Conservation (phyloP, 306 rosid species). For the Begonia masoniana region DNA sequence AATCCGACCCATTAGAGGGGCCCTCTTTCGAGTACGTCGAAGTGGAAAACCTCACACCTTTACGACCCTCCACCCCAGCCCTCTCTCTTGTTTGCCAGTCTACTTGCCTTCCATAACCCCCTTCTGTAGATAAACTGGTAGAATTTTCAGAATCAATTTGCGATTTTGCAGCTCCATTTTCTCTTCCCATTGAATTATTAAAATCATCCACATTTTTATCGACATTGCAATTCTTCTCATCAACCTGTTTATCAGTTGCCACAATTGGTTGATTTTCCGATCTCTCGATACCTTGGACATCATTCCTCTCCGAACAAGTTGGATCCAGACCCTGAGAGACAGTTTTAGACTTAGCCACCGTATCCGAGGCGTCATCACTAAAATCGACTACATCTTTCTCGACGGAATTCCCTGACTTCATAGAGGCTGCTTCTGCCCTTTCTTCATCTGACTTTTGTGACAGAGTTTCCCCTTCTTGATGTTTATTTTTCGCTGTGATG, state of each 20-base stretch:
- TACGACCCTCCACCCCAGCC: slow-evolving; percentile 10
- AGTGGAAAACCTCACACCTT: slow-evolving; percentile 39
- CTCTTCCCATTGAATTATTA: slow-evolving; percentile 31
- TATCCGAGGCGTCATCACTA: slow-evolving; percentile 14
- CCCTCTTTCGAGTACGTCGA: slow-evolving; percentile 52
- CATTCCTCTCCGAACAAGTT: slow-evolving; percentile 28
- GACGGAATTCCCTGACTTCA: slow-evolving; percentile 28
- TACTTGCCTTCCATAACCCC: slow-evolving; percentile 11
- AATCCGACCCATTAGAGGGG: slow-evolving; percentile 27
- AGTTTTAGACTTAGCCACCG: slow-evolving; percentile 32
- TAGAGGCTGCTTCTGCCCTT: slow-evolving; percentile 28
- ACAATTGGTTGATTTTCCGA: slow-evolving; percentile 18
- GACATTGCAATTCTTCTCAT: slow-evolving; percentile 21
- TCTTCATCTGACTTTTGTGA: slow-evolving; percentile 64
- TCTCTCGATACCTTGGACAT: slow-evolving; percentile 17
- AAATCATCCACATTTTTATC: slow-evolving; percentile 21
- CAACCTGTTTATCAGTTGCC: slow-evolving; percentile 22
- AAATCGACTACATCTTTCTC: slow-evolving; percentile 31
- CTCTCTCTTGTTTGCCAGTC: slow-evolving; percentile 33
- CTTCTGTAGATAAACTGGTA: too few relatives aligned
- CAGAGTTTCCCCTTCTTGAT: slow-evolving; percentile 39
- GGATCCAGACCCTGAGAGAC: slow-evolving; percentile 23
- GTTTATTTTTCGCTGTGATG: slow-evolving; percentile 52
- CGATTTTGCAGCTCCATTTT: slow-evolving; percentile 23
- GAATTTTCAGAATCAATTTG: slow-evolving; percentile 12